Evolutionary conservation across 257 asterid species (phyloP).

Genomic region (Gynochthodes officinalis): DNA sequence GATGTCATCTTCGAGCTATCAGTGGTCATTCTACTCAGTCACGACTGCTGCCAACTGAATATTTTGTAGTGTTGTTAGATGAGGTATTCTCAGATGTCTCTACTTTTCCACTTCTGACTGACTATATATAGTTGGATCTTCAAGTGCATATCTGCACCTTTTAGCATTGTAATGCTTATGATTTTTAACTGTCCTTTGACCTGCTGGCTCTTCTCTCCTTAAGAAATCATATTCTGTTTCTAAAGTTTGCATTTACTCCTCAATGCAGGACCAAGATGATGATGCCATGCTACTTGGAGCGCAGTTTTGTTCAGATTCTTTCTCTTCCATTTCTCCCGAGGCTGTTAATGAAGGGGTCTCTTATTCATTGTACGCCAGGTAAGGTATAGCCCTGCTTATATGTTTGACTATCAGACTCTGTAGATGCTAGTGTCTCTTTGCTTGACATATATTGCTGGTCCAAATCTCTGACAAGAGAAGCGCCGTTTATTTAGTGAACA

Average conservation of each 20-base stretch:
- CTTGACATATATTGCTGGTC: neutral
- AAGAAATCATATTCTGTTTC: neutral
- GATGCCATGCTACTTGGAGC: slow-evolving; percentile 92
- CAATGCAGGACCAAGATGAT: slow-evolving; percentile 77
- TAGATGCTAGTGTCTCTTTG: slow-evolving; percentile 8
- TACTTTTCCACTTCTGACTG: neutral
- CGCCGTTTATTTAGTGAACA: too few species aligned
- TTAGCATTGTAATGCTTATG: neutral
- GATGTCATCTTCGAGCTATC: slow-evolving; percentile 82
- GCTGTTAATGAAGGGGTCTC: slow-evolving; percentile 45
- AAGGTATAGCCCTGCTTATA: neutral
- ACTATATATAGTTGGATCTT: neutral
- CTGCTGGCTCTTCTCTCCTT: neutral
- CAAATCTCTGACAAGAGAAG: too few species aligned
- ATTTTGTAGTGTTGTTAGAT: slow-evolving; percentile 73
- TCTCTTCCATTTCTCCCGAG: slow-evolving; percentile 65
- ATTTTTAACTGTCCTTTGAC: neutral
- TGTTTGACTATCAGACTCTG: slow-evolving; percentile 14
- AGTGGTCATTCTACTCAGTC: slow-evolving; percentile 43
- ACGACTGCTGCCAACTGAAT: slow-evolving; percentile 91
- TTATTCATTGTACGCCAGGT: slow-evolving; percentile 82
- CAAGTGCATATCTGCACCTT: neutral
- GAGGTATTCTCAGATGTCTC: slow-evolving; percentile 48
- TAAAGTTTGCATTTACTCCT: neutral
- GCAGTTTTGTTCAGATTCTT: slow-evolving; percentile 87